These are phyloP conservation scores for Solanum sejunctum DNA, from an alignment of 257 asterid species.

Conservation along the genomic window DNA sequence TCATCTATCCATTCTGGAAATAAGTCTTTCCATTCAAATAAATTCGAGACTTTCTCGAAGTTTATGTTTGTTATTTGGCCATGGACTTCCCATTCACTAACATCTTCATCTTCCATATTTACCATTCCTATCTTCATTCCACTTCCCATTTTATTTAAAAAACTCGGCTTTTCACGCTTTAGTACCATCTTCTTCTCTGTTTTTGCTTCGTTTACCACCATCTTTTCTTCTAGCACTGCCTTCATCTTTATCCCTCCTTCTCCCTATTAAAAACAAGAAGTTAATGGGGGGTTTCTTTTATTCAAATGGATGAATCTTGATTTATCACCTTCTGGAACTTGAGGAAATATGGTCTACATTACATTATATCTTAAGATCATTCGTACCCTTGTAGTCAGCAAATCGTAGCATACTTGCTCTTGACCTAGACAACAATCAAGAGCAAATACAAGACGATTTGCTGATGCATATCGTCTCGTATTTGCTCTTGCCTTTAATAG, in stretches of 20 bases:
- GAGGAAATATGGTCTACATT: background rate
- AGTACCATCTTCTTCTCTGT: conserved; percentile 21
- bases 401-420: background rate
- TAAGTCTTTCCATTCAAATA: conserved; percentile 58
- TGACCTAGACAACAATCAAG: background rate
- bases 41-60: conserved; percentile 35
- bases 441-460: background rate
- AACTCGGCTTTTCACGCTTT: conserved; percentile 57
- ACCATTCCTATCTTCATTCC: conserved; percentile 59
- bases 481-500: too few species aligned
- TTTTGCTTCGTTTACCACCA: conserved; percentile 6
- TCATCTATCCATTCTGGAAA: conserved; percentile 98
- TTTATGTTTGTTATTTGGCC: conserved; percentile 23
- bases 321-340: background rate
- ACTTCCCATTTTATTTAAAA: conserved; percentile 30
- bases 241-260: conserved; percentile 60
- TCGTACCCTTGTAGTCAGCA: background rate
- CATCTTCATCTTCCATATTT: conserved; percentile 73
- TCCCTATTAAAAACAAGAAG: background rate
- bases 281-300: too few species aligned
- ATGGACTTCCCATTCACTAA: conserved; percentile 38
- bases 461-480: background rate
- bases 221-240: conserved; percentile 35
- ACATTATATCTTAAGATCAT: background rate
- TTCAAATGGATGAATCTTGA: background rate